phyloP scores from a whole-genome alignment of 179 eudicot species.

The Camellia oleifera region DNA sequence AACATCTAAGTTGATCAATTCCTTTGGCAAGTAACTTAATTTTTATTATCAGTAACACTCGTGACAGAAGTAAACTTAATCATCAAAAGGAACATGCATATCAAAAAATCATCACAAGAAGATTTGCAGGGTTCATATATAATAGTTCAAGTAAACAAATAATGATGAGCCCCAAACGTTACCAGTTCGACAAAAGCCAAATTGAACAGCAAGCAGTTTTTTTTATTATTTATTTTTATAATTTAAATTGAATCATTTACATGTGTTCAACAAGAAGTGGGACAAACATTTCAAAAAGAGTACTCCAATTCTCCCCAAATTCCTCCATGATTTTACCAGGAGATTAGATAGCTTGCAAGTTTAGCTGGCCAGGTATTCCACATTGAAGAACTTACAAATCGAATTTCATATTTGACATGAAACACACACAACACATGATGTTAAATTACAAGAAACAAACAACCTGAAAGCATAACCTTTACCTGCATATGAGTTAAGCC shows the following conservation, averaged over 20 bases:
- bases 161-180: not conserved
- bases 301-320: not conserved
- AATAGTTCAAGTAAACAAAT: not conserved
- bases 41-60: not conserved
- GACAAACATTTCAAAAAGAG: not conserved
- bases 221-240: not conserved
- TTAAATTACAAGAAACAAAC: not conserved
- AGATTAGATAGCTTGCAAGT: not conserved
- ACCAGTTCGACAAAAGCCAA: not conserved
- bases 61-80: not conserved
- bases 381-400: not conserved
- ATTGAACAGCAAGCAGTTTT: not conserved
- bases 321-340: not conserved
- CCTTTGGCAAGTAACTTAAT: not conserved
- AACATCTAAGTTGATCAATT: too few relatives aligned
- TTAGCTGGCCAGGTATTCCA: not conserved
- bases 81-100: not conserved
- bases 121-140: not conserved
- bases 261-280: not conserved
- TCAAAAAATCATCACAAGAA: not conserved
- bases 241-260: too few relatives aligned
- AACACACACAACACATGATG: not conserved
- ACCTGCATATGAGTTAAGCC: slow-evolving; percentile 77
- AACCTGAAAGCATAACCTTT: slow-evolving; percentile 22
- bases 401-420: not conserved